Conservation (phyloP, 306 rosid species). For the Cyamopsis tetragonoloba region DNA sequence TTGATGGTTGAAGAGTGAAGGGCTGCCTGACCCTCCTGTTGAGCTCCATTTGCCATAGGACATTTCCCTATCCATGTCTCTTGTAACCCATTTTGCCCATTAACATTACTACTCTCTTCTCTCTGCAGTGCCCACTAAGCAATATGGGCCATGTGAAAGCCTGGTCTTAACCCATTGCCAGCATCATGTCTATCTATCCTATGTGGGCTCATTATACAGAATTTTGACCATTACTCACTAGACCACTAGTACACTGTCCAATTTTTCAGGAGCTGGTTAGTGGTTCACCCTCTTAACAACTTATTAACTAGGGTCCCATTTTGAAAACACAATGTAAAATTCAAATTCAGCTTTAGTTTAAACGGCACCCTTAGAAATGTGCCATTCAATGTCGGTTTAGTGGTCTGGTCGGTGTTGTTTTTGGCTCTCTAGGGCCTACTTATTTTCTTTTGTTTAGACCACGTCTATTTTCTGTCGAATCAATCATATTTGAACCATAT, state of each 20-base stretch:
- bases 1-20: conserved; percentile 24
- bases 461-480: too few relatives aligned
- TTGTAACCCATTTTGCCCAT: conserved; percentile 37
- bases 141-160: conserved; percentile 54
- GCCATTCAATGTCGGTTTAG: conserved; percentile 54
- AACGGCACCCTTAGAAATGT: conserved; percentile 13
- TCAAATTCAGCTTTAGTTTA: conserved; percentile 9
- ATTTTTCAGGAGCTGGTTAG: conserved; percentile 50
- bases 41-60: conserved; percentile 43
- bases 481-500: too few relatives aligned
- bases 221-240: conserved; percentile 27
- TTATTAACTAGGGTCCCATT: conserved; percentile 36
- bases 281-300: conserved; percentile 36
- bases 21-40: conserved; percentile 33
- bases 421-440: conserved; percentile 42
- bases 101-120: conserved; percentile 33
- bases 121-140: conserved; percentile 26
- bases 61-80: conserved; percentile 62
- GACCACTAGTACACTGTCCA: conserved; percentile 41
- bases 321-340: conserved; percentile 1
- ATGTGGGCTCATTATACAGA: conserved; percentile 33
- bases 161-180: conserved; percentile 46
- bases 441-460: too few relatives aligned
- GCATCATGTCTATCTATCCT: conserved; percentile 30
- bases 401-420: conserved; percentile 48